Conservation (phyloP, 345 rosid species). For the Kernera saxatilis region DNA sequence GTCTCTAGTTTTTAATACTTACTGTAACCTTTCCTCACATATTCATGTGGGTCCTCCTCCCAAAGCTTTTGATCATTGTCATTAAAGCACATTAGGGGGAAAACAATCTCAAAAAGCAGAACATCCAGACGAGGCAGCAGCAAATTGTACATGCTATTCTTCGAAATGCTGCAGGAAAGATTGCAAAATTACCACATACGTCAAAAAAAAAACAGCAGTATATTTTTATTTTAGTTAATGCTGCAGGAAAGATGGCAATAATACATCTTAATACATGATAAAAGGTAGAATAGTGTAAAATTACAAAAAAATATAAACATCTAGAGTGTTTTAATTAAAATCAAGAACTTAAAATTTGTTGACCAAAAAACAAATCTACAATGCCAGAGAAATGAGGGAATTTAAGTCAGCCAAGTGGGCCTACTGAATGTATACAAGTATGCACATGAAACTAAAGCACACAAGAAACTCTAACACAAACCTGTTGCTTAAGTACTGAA, state of each 20-base stretch:
- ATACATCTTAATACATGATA: not conserved
- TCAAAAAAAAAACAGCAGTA: not conserved
- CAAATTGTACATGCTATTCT: slow-evolving; percentile 73
- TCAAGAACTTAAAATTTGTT: not conserved
- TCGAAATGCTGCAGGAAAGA: slow-evolving; percentile 82
- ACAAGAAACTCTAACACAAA: slow-evolving; percentile 24
- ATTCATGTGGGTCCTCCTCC: slow-evolving; percentile 99
- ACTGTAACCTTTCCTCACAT: slow-evolving; percentile 99
- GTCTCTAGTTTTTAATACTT: slow-evolving; percentile 28
- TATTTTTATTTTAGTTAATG: not conserved
- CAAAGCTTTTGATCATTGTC: slow-evolving; percentile 97
- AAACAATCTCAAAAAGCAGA: slow-evolving; percentile 94
- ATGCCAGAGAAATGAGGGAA: not conserved
- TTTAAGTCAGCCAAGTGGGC: not conserved
- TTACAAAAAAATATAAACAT: not conserved
- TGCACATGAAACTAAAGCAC: not conserved
- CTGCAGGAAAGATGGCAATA: not conserved
- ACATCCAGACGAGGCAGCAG: slow-evolving; percentile 82
- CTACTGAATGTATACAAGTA: not conserved
- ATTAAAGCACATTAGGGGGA: slow-evolving; percentile 97
- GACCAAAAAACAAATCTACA: not conserved
- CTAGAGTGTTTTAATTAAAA: not conserved
- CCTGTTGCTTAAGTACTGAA: slow-evolving; percentile 96
- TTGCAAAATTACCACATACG: too few relatives aligned
- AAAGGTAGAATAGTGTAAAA: not conserved